These are phyloP conservation scores for Pilobolus umbonatus DNA, from an alignment of 192 early-diverging fungal species.

Conservation along the genomic window DNA sequence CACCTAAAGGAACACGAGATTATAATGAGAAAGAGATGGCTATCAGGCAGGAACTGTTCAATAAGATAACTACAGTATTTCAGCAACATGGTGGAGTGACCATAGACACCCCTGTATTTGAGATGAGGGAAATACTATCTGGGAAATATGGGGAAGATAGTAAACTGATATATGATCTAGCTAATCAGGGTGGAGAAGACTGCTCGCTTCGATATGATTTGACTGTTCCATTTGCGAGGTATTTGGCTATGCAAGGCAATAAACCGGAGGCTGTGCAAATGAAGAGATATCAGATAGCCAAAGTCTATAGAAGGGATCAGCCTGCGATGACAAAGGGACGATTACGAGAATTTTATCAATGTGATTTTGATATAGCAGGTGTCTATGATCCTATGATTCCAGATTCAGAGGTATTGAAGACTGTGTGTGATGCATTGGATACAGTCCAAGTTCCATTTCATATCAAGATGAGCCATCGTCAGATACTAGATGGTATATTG, in stretches of 20 bases:
- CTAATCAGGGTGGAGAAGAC: conserved; percentile 94
- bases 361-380: conserved; percentile 97
- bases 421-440: conserved; percentile 77
- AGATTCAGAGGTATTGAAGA: conserved; percentile 81
- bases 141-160: conserved; percentile 98
- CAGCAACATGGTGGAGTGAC: conserved; percentile 95
- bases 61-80: conserved; percentile 78
- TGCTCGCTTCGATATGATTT: conserved; percentile 95
- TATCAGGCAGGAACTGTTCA: conserved; percentile 80
- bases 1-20: conserved; percentile 24
- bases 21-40: conserved; percentile 64
- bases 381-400: conserved; percentile 92
- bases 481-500: conserved; percentile 96
- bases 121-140: conserved; percentile 77
- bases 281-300: conserved; percentile 97
- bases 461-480: conserved; percentile 95
- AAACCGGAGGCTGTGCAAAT: conserved; percentile 76
- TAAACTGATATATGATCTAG: conserved; percentile 96
- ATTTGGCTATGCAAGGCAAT: conserved; percentile 81
- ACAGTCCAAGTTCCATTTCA: conserved; percentile 84
- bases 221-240: conserved; percentile 95
- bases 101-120: conserved; percentile 98
- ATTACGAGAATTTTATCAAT: conserved; percentile 97
- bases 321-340: conserved; percentile 96
- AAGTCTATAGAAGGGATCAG: conserved; percentile 96